phyloP scores from a whole-genome alignment of 371 early-diverging fungal genomes.

The Dichotomocladium elegans region DNA sequence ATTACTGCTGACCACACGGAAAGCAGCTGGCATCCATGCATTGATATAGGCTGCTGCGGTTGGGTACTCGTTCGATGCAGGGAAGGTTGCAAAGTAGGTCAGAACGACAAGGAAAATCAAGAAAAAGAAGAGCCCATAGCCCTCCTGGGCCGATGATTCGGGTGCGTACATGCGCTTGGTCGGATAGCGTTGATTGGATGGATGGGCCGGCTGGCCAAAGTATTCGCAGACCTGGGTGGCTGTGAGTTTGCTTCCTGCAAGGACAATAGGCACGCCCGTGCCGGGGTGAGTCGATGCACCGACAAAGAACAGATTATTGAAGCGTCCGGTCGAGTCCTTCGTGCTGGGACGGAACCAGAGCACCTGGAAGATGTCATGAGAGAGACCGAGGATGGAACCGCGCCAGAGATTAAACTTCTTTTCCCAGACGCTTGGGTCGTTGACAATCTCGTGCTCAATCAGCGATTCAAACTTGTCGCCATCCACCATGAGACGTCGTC shows the following conservation, averaged over 20 bases:
- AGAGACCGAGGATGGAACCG: conserved; percentile 59
- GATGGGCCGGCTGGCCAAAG: conserved; percentile 19
- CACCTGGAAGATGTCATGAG: conserved; percentile 57
- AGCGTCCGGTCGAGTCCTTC: conserved; percentile 45
- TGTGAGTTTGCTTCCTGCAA: conserved; percentile 55
- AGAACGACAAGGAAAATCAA: conserved; percentile 14
- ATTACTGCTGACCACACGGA: conserved; percentile 23
- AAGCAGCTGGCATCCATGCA: conserved; percentile 17
- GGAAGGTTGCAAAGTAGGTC: conserved; percentile 27
- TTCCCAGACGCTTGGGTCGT: conserved; percentile 56
- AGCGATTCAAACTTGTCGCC: conserved; percentile 32
- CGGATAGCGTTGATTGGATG: conserved; percentile 3
- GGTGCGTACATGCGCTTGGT: background rate
- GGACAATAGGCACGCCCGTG: conserved; percentile 66
- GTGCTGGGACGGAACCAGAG: conserved; percentile 59
- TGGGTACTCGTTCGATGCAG: conserved; percentile 9
- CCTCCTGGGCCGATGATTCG: background rate
- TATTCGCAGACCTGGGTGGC: conserved; percentile 42
- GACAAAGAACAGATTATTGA: conserved; percentile 61
- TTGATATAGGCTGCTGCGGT: conserved; percentile 43
- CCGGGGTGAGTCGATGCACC: conserved; percentile 68
- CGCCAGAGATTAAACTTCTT: conserved; percentile 58
- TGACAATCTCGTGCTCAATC: conserved; percentile 55
- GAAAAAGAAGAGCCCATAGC: background rate
- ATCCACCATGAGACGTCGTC: conserved; percentile 23